Evolutionary conservation across 495 filamentous ascomycete species (phyloP), one percentile per base, ranked within the genome.

Genomic region (Penicillium lagena): DNA sequence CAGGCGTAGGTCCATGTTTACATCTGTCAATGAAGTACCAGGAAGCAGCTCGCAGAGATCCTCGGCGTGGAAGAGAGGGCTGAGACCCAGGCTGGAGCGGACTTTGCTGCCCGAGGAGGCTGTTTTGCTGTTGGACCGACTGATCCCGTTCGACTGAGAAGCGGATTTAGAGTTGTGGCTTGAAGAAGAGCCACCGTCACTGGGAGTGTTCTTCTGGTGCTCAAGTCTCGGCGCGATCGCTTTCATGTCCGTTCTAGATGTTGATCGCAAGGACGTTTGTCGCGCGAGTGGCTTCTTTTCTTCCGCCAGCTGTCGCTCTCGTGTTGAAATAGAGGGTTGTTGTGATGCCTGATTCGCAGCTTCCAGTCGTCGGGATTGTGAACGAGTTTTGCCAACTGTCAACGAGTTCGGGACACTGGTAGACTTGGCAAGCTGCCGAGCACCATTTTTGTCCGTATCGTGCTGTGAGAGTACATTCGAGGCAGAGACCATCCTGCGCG

Each of bases 321-420:
- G 59, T 1, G 48, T 38, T 10, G 45, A 17, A 12, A 46, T 33
- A 0, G 54, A 22, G 1, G 58, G 41, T 12, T 45, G 34, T 7
- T 31, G 37, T 7, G 45, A 37, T 10, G 51, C 57, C 46, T 67
- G 57, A 17, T 40, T 56, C 13, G 64, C 62, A 12, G 62, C 61
- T 49, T 69, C 65, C 39, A 72, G 40, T 39, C 55, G 54, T 7
- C 68, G 65, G 29, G 70, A 71, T 46, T 73, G 68, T n/a, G 70
- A 72, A 22, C 70, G 57, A 13, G 70, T 73, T 51, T 73, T 73
- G 22, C 67, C 70, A 30, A 72, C 61, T 1, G 63, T 68, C 43
- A 72, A 46, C 29, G 62, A 61, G 13, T 49, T 59, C 12, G 62
- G 58, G 37, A 55, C 61, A 30, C 57, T 67, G 4, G 48, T 61